Percentiles rank a stretch among this genome's conserved stretches.
These are phyloP conservation scores for Tolypocladium cylindrosporum DNA, from an alignment of 2,329 filamentous ascomycete species.

Conservation along the genomic window DNA sequence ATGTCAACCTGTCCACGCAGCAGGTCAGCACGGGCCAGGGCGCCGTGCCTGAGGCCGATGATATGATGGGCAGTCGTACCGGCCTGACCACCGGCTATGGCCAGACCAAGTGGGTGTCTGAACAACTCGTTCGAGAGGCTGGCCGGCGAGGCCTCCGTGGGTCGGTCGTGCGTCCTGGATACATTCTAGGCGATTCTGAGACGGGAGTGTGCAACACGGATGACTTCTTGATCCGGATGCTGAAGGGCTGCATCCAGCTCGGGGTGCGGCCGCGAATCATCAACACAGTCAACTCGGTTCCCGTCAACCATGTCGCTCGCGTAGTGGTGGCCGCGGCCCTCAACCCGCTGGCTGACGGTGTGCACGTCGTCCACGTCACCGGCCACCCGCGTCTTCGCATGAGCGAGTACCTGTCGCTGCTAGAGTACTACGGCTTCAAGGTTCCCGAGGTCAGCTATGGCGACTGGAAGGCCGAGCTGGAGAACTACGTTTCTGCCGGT, in stretches of 20 bases:
- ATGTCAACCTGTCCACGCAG: conserved; percentile 58
- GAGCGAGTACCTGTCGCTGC: conserved; percentile 61
- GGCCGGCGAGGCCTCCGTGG: conserved; percentile 67
- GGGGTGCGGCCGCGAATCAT: conserved; percentile 60
- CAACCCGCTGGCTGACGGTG: conserved; percentile 39
- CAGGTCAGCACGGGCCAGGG: conserved; percentile 41
- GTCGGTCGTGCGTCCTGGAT: conserved; percentile 72
- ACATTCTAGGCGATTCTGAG: conserved; percentile 65
- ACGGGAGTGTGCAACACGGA: conserved; percentile 71
- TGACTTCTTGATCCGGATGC: conserved; percentile 79
- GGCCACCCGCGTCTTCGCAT: conserved; percentile 68
- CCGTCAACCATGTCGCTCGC: conserved; percentile 73
- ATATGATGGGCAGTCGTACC: conserved; percentile 63
- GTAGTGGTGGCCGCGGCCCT: conserved; percentile 66
- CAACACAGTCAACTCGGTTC: conserved; percentile 85
- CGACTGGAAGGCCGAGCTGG: conserved; percentile 18
- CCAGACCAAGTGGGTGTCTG: conserved; percentile 75
- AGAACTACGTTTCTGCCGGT: conserved; percentile 16
- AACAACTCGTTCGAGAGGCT: conserved; percentile 65
- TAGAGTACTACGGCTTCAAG: conserved; percentile 63
- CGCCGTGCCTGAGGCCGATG: conserved; percentile 65
- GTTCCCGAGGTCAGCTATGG: conserved; percentile 66
- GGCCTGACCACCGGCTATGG: conserved; percentile 83
- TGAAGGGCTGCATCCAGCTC: conserved; percentile 82
- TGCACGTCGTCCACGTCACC: conserved; percentile 67